These are phyloP conservation scores for Entomortierella beljakovae DNA, from an alignment of 192 early-diverging fungal species.

Conservation along the genomic window DNA sequence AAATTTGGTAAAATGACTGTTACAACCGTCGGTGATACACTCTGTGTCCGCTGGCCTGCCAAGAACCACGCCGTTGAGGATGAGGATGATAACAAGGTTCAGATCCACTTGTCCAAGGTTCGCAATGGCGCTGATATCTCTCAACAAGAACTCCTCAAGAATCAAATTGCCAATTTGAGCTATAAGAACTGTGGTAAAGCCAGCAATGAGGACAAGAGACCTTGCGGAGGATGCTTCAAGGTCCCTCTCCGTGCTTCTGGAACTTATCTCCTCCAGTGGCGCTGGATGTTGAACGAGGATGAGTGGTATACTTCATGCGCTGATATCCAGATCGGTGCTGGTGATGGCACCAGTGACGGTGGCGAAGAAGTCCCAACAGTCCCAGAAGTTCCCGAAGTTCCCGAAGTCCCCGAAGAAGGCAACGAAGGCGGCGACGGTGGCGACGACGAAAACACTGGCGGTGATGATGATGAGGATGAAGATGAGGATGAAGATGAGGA, in stretches of 20 bases:
- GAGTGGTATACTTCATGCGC: slow-evolving; percentile 49
- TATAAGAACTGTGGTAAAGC: slow-evolving; percentile 34
- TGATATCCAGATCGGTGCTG: slow-evolving; percentile 10
- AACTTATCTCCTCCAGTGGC: slow-evolving; percentile 36
- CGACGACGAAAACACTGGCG: too few species aligned
- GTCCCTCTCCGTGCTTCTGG: slow-evolving; percentile 31
- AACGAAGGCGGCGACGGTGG: too few species aligned
- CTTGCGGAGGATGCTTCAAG: slow-evolving; percentile 51
- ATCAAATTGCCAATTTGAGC: slow-evolving; percentile 17
- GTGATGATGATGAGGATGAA: too few species aligned
- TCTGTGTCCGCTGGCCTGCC: slow-evolving; percentile 45
- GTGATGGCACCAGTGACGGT: slow-evolving; percentile 14
- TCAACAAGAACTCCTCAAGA: slow-evolving; percentile 27
- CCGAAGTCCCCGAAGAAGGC: too few species aligned
- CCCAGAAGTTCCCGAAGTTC: too few species aligned
- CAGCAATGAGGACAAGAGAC: slow-evolving; percentile 15
- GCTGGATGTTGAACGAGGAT: slow-evolving; percentile 47
- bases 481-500: too few species aligned
- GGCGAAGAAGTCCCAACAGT: neutral
- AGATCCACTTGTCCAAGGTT: slow-evolving; percentile 33
- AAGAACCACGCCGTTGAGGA: slow-evolving; percentile 36
- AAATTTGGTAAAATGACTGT: slow-evolving; percentile 31
- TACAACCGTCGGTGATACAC: slow-evolving; percentile 23
- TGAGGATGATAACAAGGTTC: slow-evolving; percentile 15
- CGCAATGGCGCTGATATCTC: slow-evolving; percentile 7